Percentiles rank a stretch among this genome's conserved stretches.
Conservation (phyloP, 768 basidiomycete genomes). For the Ramaria rubella region DNA sequence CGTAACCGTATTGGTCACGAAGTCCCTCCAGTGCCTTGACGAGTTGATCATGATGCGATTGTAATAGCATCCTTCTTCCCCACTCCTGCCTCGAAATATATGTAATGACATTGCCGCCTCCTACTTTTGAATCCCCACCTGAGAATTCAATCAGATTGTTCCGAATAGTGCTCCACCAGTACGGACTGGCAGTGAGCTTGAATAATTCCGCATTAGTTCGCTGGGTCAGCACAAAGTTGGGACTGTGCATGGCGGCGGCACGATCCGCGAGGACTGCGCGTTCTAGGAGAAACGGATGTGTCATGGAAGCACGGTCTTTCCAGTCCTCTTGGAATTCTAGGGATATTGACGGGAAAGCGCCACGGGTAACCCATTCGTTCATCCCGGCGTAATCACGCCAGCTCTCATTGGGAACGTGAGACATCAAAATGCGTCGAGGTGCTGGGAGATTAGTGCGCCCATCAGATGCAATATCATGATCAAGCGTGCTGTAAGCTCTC, state of each 20-base stretch:
- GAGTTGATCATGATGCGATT: slow-evolving; percentile 69
- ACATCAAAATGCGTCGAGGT: slow-evolving; percentile 69
- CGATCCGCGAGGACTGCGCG: slow-evolving; percentile 87
- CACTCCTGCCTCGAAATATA: slow-evolving; percentile 88
- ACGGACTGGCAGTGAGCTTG: slow-evolving; percentile 59
- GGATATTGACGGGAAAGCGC: slow-evolving; percentile 70
- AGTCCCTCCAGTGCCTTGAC: slow-evolving; percentile 68
- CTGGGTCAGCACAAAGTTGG: slow-evolving; percentile 60
- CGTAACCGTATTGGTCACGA: slow-evolving; percentile 66
- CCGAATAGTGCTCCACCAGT: slow-evolving; percentile 84
- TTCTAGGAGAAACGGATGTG: slow-evolving; percentile 69
- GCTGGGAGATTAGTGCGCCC: slow-evolving; percentile 71
- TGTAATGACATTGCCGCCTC: slow-evolving; percentile 64
- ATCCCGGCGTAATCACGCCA: slow-evolving; percentile 91
- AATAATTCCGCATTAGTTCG: slow-evolving; percentile 74
- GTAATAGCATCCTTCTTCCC: slow-evolving; percentile 76
- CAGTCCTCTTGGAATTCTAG: slow-evolving; percentile 84
- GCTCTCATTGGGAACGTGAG: slow-evolving; percentile 62
- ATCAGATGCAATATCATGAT: slow-evolving; percentile 53
- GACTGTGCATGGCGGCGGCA: slow-evolving; percentile 71
- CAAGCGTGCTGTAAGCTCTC: slow-evolving; percentile 82
- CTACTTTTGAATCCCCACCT: slow-evolving; percentile 35
- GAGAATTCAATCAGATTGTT: slow-evolving; percentile 68
- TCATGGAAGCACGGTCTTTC: slow-evolving; percentile 68
- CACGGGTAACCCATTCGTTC: slow-evolving; percentile 82